Base-by-base conservation (phyloP, 306 rosid genomes). In the Parietaria judaica region DNA sequence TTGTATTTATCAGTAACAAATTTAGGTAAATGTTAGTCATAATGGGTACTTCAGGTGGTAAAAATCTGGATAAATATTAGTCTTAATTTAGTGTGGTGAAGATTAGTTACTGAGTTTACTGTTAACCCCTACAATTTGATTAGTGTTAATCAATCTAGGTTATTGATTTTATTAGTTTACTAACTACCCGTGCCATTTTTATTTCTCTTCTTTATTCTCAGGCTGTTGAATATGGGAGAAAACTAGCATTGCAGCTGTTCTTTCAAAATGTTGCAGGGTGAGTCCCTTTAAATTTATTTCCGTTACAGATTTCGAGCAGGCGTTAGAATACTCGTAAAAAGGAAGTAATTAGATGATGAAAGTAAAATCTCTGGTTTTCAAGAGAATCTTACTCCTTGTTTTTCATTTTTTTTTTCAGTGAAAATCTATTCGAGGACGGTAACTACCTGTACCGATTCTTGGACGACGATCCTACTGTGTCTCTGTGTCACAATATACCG, bases 161-260 rank as follows among this genome's bases (percentile, higher is more conserved):
- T 0, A 11, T 66, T 55, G 14, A 39, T 54, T 39, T 58, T 45
- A 13, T 64, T 61, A 39, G 52, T 58, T 71, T 56, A 35, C 34
- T 54, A 49, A 58, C 56, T 53, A 34, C 38, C 51, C 56, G 61
- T 62, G 6, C 31, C 57, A 53, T 53, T 53, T 53, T 36, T 13
- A 7, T 23, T 52, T 5, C 39, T 31, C 11, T 56, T 34, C 4
- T 34, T 56, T 61, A 60, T 65, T 57, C 59, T 74, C 59, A 88
- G 96, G 96, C 94, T 58, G 62, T 86, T 61, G 90, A 84, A 59
- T 88, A 83, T 84, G 98, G 88, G 60, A 89, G 86, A 65, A 86
- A 86, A 79, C 95, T 92, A 67, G 92, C 92, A n/a, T 74, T 70
- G 67, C 75, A 88, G 71, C 74, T 79, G 60, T 87, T 92, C 72